Evolutionary conservation across 148 eudicot species (phyloP), one percentile per base, ranked within the genome.

Genomic region (Rhododendron ferrugineum): DNA sequence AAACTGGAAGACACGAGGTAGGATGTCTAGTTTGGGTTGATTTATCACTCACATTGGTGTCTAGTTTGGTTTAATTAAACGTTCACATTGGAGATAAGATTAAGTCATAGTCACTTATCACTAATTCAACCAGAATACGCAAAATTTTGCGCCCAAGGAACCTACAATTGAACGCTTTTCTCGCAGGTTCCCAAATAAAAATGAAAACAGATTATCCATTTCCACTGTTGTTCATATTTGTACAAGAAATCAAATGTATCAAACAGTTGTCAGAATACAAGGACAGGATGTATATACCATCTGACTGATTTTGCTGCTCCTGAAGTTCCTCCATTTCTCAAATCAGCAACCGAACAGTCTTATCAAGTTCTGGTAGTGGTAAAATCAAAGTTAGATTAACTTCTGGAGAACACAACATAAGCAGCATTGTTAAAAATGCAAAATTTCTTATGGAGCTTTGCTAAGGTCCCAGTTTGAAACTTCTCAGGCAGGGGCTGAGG

Each of bases 281-380:
- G 11, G 79, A 80, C 52, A 11, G 30, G 72, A 66, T 64, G 15
- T 16, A 83, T 81, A 74, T 85, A 90, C 92, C 92, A 56, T 78
- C 46, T 46, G 87, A 44, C 85, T 87, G 88, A 76, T 56, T 90
- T 84, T 88, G 90, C 84, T 80, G 87, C 86, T 88, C 86, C 79
- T 85, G 85, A 78, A 78, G 44, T 54, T 80, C 89, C 88, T 74
- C 89, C 92, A 90, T 90, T 86, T 68, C n/a, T 81, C n/a, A 82
- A 58, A 82, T 72, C 60, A 28, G 46, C 23, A 81, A 66, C 47
- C 47, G 37, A 23, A 86, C 22, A 9, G 42, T 46, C 79, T 47
- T 20, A 68, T 76, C 11, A 75, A 81, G 40, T 47, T n/a, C 66
- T 78, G 50, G 47, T 15, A 2, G 20, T 42, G 44, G 49, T 6